Evolutionary conservation across 139 green algal genomes (phyloP).

Genomic region (Mychonastes homosphaera): DNA sequence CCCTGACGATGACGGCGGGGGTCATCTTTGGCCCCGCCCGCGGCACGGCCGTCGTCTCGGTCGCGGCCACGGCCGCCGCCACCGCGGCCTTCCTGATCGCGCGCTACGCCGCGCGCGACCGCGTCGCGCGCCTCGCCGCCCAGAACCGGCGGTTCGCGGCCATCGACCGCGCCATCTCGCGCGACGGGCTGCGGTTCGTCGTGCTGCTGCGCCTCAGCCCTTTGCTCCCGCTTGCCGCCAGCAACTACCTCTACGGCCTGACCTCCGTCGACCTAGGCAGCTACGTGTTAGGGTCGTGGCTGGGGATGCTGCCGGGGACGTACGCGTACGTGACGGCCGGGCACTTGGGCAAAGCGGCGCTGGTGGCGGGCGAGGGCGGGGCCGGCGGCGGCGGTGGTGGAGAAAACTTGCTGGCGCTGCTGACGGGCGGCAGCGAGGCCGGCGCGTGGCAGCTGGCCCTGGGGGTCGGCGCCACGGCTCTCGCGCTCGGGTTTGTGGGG

Average conservation of each 20-base stretch:
- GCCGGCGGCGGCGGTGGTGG: too few species aligned
- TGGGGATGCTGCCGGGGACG: conserved; percentile 92
- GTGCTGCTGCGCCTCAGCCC: conserved; percentile 81
- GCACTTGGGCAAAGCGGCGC: conserved; percentile 45
- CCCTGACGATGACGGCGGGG: conserved; percentile 81
- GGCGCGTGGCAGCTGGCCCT: conserved; percentile 46
- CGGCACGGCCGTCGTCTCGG: conserved; percentile 65
- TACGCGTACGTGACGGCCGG: conserved; percentile 71
- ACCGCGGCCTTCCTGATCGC: conserved; percentile 86
- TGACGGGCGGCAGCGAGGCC: conserved; percentile 40
- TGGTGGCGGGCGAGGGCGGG: too few species aligned
- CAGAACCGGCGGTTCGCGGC: conserved; percentile 62
- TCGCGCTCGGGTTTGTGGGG: conserved; percentile 60
- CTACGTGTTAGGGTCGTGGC: conserved; percentile 71
- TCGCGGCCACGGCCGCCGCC: conserved; percentile 60
- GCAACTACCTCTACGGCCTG: conserved; percentile 84
- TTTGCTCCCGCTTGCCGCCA: conserved; percentile 79
- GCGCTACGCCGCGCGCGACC: conserved; percentile 74
- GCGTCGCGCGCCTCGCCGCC: conserved; percentile 18
- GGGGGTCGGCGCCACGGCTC: conserved; percentile 37
- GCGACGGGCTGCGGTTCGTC: conserved; percentile 88
- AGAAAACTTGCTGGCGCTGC: too few species aligned
- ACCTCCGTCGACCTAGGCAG: conserved; percentile 67
- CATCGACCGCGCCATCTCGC: conserved; percentile 82
- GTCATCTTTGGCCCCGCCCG: conserved; percentile 70